These are phyloP conservation scores for Fraxinus velutina DNA, from an alignment of 305 asterid species.

Conservation along the genomic window DNA sequence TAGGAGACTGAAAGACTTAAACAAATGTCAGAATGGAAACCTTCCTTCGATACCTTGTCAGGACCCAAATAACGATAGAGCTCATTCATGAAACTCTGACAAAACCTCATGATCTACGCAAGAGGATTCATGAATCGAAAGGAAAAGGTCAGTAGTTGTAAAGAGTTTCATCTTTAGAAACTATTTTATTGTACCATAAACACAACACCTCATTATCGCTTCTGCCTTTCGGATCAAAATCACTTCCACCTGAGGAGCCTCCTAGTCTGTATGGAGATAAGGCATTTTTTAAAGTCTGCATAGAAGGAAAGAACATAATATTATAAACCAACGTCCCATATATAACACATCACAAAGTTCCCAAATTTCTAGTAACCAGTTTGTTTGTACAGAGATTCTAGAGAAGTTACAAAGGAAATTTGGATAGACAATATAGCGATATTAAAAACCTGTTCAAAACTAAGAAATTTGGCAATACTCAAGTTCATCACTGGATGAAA, in stretches of 20 bases:
- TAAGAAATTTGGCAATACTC: conserved; percentile 91
- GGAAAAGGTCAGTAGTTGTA: conserved; percentile 18
- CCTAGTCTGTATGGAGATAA: conserved; percentile 96
- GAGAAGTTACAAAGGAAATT: background rate
- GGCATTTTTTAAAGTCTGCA: conserved; percentile 91
- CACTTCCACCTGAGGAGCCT: conserved; percentile 98
- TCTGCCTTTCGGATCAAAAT: conserved; percentile 93
- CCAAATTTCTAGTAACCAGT: background rate
- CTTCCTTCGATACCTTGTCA: conserved; percentile 61
- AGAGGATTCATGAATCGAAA: conserved; percentile 18
- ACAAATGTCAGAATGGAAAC: conserved; percentile 15
- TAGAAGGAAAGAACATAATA: conserved; percentile 24
- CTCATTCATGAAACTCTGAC: conserved; percentile 98
- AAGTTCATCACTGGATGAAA: conserved; percentile 90
- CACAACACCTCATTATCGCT: conserved; percentile 74
- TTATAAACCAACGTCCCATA: conserved; percentile 20
- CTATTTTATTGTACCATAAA: conserved; percentile 23
- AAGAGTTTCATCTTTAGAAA: conserved; percentile 21
- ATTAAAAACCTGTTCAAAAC: conserved; percentile 74
- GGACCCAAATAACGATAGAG: conserved; percentile 92
- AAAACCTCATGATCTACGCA: conserved; percentile 81
- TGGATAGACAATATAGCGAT: background rate
- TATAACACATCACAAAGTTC: background rate
- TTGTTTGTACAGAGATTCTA: background rate
- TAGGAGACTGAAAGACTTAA: conserved; percentile 16